A percentile compares a stretch with the other conserved stretches of the same genome.
Conservation (phyloP, 805 yeast species). For the Zygosaccharomyces gambellarensis region DNA sequence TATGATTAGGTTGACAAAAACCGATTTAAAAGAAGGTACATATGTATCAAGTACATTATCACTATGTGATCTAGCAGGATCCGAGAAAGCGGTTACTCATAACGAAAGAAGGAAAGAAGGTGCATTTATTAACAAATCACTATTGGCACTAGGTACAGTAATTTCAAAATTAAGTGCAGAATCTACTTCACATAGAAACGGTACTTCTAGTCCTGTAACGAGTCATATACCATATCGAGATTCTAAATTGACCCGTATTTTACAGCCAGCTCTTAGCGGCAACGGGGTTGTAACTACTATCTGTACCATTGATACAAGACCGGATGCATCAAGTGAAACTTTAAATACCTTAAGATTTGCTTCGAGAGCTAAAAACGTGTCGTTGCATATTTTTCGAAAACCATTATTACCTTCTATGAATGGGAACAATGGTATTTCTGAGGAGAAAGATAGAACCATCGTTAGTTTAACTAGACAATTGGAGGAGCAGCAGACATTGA, state of each 20-base stretch:
- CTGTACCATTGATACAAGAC: conserved; percentile 76
- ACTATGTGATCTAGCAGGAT: conserved; percentile 93
- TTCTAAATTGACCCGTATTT: conserved; percentile 79
- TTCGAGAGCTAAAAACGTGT: conserved; percentile 83
- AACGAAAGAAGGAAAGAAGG: conserved; percentile 89
- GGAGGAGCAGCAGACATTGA: conserved; percentile 50
- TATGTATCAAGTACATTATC: conserved; percentile 58
- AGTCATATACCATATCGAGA: conserved; percentile 90
- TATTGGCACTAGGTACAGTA: conserved; percentile 88
- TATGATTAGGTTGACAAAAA: conserved; percentile 52
- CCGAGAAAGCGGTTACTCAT: conserved; percentile 70
- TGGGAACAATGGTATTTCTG: conserved; percentile 23
- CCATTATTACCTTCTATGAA: conserved; percentile 22
- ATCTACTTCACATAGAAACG: conserved; percentile 21
- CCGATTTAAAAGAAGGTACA: conserved; percentile 39
- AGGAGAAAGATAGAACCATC: conserved; percentile 48
- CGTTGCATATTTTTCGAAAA: conserved; percentile 54
- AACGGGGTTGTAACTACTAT: conserved; percentile 75
- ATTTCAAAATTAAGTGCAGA: conserved; percentile 64
- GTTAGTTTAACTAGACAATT: conserved; percentile 54
- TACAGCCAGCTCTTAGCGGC: conserved; percentile 92
- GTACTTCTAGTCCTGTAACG: conserved; percentile 22
- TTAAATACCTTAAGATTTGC: conserved; percentile 87
- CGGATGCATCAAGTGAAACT: conserved; percentile 65
- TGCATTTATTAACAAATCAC: conserved; percentile 83